Evolutionary conservation across 257 asterid genomes (phyloP), one percentile per base, ranked within the genome.

Genomic region (Echium plantagineum): DNA sequence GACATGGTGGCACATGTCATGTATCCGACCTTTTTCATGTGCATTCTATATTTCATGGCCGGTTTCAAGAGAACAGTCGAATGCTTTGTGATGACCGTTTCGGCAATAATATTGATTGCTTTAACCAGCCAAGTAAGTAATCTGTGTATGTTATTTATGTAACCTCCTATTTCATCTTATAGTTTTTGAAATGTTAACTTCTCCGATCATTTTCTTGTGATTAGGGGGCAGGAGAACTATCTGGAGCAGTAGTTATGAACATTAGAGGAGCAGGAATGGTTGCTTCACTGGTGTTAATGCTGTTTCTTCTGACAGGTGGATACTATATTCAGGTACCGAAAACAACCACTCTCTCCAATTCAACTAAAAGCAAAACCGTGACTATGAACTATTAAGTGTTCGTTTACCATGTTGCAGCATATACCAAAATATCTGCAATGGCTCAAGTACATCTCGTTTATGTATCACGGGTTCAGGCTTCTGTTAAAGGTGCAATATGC

Each of bases 251-350:
- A 56, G 98, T 85, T 21, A 80, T 88, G 98, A 88, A 86, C 73
- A 75, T 91, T 52, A 81, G 76, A 70, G 75, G 94, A 48, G 89
- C 98, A 5, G 96, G 98, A 19, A 91, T 78, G 83, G 69, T 91
- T 17, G 94, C 98, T 17, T 91, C 98, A n/a, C 75, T 89, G 57
- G 74, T 85, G 32, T 65, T 91, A 48, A 85, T 91, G 96, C n/a
- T 91, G 72, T 91, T 91, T 72, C 98, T 91, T 70, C 98, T 90
- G 63, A 91, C 96, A 0, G 98, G 98, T 47, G 98, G 98, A 59
- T 91, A 91, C 66, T 91, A 91, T 59, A 95, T 91, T 62, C 98
- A 90, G 94, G 96, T 86, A 71, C 5, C 31, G 17, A 31, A 58
- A 26, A 66, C 62, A 28, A 6, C 32, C 5, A 28, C 32, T 28